phyloP scores from a whole-genome alignment of 2,329 filamentous ascomycete genomes.

The Alternaria arborescens region DNA sequence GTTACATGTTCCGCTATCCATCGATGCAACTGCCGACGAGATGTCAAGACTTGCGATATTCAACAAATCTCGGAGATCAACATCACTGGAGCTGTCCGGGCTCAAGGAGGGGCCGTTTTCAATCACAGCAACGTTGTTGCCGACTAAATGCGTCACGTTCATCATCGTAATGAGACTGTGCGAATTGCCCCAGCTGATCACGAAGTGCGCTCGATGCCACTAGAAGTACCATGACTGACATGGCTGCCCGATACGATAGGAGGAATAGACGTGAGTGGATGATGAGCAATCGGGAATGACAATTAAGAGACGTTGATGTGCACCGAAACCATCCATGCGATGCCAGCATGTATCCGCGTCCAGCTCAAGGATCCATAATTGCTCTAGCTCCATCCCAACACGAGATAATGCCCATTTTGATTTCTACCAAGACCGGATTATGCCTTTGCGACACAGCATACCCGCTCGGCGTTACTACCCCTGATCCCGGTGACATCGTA shows the following conservation, averaged over 20 bases:
- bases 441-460: not conserved
- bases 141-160: not conserved
- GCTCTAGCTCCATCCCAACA: not conserved
- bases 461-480: conserved; percentile 2
- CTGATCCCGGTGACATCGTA: not conserved
- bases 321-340: not conserved
- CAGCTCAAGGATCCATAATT: not conserved
- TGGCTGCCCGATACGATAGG: not conserved
- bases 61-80: not conserved
- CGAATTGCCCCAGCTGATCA: not conserved
- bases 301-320: not conserved
- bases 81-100: not conserved
- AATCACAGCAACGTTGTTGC: not conserved
- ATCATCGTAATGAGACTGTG: not conserved
- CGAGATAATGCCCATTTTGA: not conserved
- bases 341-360: not conserved
- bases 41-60: conserved; percentile 15
- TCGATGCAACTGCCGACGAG: conserved; percentile 19
- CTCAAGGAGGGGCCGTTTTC: not conserved
- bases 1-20: not conserved
- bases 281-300: not conserved
- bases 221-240: not conserved
- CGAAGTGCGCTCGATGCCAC: not conserved
- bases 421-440: not conserved
- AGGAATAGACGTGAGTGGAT: not conserved